Conservation (phyloP, 257 asterid species). For the Scutellaria barbata region DNA sequence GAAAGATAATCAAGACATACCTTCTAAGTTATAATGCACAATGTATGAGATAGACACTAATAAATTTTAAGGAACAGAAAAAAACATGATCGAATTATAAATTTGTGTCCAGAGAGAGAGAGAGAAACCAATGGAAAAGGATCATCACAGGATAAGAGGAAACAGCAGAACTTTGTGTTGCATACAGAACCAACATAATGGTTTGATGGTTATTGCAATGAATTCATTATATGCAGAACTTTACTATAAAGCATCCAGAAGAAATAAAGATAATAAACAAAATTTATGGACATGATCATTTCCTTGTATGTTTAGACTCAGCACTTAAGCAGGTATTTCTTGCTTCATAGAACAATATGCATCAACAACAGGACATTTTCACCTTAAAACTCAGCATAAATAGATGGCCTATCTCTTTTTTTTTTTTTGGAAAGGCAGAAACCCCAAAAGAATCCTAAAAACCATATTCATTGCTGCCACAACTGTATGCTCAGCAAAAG, state of each 20-base stretch:
- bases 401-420: neutral
- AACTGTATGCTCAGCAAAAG: slow-evolving; percentile 2
- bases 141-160: slow-evolving; percentile 16
- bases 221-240: slow-evolving; percentile 14
- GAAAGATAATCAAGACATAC: neutral
- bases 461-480: no score
- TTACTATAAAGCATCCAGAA: neutral
- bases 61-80: neutral
- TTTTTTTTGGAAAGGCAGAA: neutral
- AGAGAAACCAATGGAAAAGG: neutral
- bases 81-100: neutral
- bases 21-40: neutral
- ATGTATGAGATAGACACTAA: slow-evolving; percentile 15
- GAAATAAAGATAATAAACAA: slow-evolving; percentile 14
- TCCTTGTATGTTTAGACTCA: neutral
- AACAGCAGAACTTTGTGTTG: slow-evolving; percentile 5
- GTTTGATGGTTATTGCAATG: neutral
- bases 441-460: no score
- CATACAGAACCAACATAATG: slow-evolving; percentile 6
- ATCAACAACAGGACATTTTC: neutral
- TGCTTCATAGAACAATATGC: slow-evolving; percentile 13
- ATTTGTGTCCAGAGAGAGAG: neutral
- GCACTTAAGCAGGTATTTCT: neutral
- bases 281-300: neutral
- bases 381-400: slow-evolving; percentile 18